Conservation (phyloP, 1,284 basidiomycete genomes). For the Cutaneotrichosporon sp. region DNA sequence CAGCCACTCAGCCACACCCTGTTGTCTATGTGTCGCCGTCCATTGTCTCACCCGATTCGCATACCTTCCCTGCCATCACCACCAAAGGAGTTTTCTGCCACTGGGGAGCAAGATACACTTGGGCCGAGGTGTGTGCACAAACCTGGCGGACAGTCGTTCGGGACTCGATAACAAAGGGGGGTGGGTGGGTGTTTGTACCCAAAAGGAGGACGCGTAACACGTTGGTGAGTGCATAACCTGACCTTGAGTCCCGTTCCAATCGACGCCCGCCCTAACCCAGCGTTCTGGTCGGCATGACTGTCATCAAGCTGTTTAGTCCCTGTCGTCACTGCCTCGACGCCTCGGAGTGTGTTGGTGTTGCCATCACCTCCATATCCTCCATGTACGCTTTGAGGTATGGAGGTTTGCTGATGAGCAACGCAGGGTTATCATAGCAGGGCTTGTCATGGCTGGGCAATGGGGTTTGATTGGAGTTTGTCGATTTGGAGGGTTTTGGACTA, state of each 20-base stretch:
- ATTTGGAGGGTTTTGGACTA: neutral
- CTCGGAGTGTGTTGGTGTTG: too few species aligned
- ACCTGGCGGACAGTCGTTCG: neutral
- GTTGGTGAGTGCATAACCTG: neutral
- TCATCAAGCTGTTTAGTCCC: too few species aligned
- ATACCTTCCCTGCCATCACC: slow-evolving; percentile 3
- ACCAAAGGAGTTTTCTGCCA: neutral
- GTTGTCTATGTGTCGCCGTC: neutral
- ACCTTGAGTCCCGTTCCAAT: too few species aligned
- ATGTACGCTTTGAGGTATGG: neutral
- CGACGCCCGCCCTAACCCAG: neutral
- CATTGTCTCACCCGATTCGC: neutral
- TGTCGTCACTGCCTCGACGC: too few species aligned
- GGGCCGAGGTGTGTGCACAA: neutral
- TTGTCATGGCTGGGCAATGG: neutral
- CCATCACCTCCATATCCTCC: too few species aligned
- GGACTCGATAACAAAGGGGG: neutral
- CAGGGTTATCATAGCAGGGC: neutral
- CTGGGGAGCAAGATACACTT: neutral
- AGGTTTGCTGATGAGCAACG: neutral
- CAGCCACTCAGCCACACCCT: neutral
- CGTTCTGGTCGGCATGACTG: neutral
- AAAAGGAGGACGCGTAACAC: neutral
- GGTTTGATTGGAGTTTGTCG: neutral
- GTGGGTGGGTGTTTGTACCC: too few species aligned